A percentile compares a stretch with the other conserved stretches of the same genome.
Evolutionary conservation across 805 yeast species (phyloP).

Genomic region (Yarrowia sp.): DNA sequence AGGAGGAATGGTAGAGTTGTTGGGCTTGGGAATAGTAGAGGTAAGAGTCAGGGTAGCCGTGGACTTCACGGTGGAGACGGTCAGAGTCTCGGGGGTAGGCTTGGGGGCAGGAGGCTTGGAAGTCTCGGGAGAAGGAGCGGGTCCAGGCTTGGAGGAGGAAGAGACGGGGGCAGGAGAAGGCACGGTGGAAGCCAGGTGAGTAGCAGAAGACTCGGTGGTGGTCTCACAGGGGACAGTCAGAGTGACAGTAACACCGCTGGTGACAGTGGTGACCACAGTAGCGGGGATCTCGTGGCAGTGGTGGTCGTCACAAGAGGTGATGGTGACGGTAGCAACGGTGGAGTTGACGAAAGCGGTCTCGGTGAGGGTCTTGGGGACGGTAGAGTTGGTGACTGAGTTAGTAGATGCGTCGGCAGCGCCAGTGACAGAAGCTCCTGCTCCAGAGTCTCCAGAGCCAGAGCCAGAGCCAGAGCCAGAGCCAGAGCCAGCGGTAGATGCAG

Average conservation of each 20-base stretch:
- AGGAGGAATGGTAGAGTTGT: neutral
- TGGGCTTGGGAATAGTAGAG: neutral
- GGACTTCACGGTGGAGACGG: neutral
- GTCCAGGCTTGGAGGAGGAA: neutral
- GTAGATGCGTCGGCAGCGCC: neutral
- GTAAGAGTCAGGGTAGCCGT: neutral
- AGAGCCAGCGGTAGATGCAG: neutral
- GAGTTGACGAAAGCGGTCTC: neutral
- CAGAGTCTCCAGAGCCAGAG: neutral
- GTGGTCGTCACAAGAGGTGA: conserved; percentile 16
- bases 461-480: neutral
- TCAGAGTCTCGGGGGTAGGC: neutral
- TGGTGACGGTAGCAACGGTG: conserved; percentile 19
- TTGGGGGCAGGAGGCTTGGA: neutral
- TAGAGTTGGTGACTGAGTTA: neutral
- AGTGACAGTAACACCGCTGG: conserved; percentile 4
- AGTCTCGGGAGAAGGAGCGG: neutral
- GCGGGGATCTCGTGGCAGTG: conserved; percentile 22
- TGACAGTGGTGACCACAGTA: conserved; percentile 10
- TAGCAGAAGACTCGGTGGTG: neutral
- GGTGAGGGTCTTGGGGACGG: neutral
- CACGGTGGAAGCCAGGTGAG: neutral
- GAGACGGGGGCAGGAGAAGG: neutral
- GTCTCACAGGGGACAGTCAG: conserved; percentile 19
- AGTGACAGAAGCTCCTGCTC: neutral